Evolutionary conservation across 768 basidiomycete species (phyloP), one percentile per base, ranked within the genome.

Genomic region (Tylopilus sp.): DNA sequence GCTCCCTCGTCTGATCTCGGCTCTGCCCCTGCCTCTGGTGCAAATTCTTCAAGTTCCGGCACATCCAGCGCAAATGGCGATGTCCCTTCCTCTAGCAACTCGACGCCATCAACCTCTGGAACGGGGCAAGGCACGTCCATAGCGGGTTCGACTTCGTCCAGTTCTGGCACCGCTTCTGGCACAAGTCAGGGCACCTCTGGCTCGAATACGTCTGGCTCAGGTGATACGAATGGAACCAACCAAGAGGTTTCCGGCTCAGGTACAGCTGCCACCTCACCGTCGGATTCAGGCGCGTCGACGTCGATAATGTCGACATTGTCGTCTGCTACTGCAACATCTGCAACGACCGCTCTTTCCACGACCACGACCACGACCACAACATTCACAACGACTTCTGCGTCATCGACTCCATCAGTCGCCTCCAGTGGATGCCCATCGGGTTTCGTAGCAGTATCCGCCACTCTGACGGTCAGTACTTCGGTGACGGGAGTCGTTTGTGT

Each of bases 361-460:
- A 36, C 36, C 11, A 13, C 25, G 8, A 23, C 25, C 26, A 9
- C 33, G 23, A 57, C 44, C 3, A 28, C 39, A 5, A 22, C 49
- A 12, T 23, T 33, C 10, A 21, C 58, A 31, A 44, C 51, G 21
- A 28, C 28, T 28, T 50, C 46, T 20, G 30, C 50, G 22, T 20
- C 38, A n/a, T 17, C 50, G 13, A 39, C 45, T 10, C 12, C 40
- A 31, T 31, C 3, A 25, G 23, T 28, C 13, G 30, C 50, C 20
- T 7, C 40, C 3, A 17, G 35, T 4, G 28, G 45, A 18, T 63
- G 62, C 23, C 63, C 60, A 38, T 10, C 60, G 21, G 60, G 63
- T 26, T 26, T 15, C 7, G 31, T 31, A 20, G 41, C 51, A 5
- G 50, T 30, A n/a, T n/a, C 18, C 0, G 53, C 35, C 20, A 43